Conservation (phyloP, 257 asterid genomes). For the Solanum neorickii region DNA sequence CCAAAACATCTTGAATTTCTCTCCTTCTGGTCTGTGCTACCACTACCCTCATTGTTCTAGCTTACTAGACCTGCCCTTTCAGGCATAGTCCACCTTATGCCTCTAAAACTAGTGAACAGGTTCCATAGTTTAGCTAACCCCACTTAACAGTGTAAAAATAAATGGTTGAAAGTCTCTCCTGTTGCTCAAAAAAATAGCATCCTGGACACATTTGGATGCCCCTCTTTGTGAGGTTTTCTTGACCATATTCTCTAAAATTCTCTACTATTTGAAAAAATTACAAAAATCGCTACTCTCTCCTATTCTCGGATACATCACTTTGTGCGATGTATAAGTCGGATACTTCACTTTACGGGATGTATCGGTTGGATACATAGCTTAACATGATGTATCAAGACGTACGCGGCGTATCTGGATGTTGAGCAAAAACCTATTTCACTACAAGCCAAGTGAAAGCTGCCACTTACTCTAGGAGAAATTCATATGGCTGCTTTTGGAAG, state of each 20-base stretch:
- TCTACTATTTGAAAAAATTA: neutral
- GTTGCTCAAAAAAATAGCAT: neutral
- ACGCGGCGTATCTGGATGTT: neutral
- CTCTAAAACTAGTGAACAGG: neutral
- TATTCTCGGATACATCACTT: neutral
- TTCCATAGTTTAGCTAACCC: neutral
- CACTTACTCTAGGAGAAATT: neutral
- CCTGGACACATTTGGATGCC: neutral
- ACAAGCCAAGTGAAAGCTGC: neutral
- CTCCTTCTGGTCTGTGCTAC: neutral
- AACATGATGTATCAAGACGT: neutral
- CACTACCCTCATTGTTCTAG: neutral
- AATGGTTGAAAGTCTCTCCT: neutral
- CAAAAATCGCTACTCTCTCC: neutral
- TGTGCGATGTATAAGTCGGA: too few species aligned
- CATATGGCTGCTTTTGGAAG: neutral
- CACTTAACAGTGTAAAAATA: neutral
- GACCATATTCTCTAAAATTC: neutral
- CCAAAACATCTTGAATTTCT: neutral
- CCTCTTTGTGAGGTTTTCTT: neutral
- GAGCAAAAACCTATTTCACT: neutral
- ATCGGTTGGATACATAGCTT: too few species aligned
- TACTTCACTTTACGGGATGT: neutral
- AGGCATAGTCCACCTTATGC: neutral
- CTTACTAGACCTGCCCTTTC: neutral